Evolutionary conservation across 441 rosid species (phyloP).

Genomic region (Pelargonium citronellum): DNA sequence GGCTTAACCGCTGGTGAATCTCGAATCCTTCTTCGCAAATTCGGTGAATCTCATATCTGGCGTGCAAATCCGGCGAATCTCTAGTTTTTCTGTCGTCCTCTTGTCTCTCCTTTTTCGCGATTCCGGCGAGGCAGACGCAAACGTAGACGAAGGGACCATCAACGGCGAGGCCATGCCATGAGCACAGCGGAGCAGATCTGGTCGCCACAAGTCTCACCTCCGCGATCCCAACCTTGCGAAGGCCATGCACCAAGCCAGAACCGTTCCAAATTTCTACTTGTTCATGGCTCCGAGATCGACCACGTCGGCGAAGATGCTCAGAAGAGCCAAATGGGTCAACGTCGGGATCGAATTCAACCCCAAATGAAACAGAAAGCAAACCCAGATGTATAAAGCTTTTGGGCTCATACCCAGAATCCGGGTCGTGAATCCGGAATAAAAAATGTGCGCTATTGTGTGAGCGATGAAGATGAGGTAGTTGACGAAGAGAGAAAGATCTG

Average conservation of each 20-base stretch:
- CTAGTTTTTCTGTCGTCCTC: too few relatives aligned
- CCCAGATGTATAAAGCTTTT: slow-evolving; percentile 45
- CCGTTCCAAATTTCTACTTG: slow-evolving; percentile 48
- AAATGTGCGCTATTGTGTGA: slow-evolving; percentile 47
- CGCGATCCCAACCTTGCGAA: too few relatives aligned
- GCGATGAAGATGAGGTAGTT: slow-evolving; percentile 54
- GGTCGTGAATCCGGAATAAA: slow-evolving; percentile 13
- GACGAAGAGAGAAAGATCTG: slow-evolving; percentile 50
- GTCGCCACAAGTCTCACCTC: too few relatives aligned
- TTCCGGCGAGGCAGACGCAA: too few relatives aligned
- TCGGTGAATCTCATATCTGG: too few relatives aligned
- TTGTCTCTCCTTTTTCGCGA: too few relatives aligned
- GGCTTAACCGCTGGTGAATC: too few relatives aligned
- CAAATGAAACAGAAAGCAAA: slow-evolving; percentile 58
- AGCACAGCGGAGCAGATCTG: too few relatives aligned
- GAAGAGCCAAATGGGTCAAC: slow-evolving; percentile 57
- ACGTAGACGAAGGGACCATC: too few relatives aligned
- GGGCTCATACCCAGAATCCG: slow-evolving; percentile 39
- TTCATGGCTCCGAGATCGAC: slow-evolving; percentile 55
- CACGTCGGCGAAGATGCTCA: slow-evolving; percentile 63
- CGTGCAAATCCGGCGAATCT: too few relatives aligned
- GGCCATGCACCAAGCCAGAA: slow-evolving; percentile 46
- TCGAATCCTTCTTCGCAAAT: too few relatives aligned
- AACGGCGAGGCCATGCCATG: too few relatives aligned
- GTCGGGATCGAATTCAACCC: slow-evolving; percentile 57